These are phyloP conservation scores for Cladosporium sp. DNA, from an alignment of 2,329 filamentous ascomycete species.

Conservation along the genomic window DNA sequence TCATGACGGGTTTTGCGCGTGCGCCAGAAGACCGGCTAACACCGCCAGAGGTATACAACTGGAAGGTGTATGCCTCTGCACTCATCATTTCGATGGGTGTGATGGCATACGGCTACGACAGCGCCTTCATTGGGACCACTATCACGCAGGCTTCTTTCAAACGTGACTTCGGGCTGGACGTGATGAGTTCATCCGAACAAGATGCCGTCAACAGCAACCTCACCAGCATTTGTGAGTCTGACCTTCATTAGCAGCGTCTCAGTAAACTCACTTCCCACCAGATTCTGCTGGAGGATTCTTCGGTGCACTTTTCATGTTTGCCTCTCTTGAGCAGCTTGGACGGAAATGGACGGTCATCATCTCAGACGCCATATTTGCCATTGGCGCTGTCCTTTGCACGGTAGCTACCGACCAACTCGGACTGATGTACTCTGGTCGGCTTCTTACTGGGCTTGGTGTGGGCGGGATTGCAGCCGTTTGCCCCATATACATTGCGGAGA, in stretches of 20 bases:
- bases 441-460: conserved; percentile 30
- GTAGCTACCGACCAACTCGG: conserved; percentile 37
- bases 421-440: conserved; percentile 39
- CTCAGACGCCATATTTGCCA: conserved; percentile 40
- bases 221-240: conserved; percentile 33
- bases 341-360: conserved; percentile 47
- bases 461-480: conserved; percentile 29
- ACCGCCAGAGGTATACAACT: conserved; percentile 51
- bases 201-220: conserved; percentile 43
- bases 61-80: conserved; percentile 44
- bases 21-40: conserved; percentile 51
- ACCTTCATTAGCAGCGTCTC: neutral
- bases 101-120: conserved; percentile 47
- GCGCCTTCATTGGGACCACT: conserved; percentile 50
- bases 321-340: conserved; percentile 42
- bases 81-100: conserved; percentile 45
- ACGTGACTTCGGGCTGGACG: conserved; percentile 35
- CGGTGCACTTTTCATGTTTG: conserved; percentile 45
- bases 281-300: conserved; percentile 45
- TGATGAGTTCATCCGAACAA: conserved; percentile 31
- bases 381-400: conserved; percentile 42
- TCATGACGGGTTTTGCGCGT: conserved; percentile 36
- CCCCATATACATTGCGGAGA: conserved; percentile 32
- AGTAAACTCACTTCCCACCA: neutral
- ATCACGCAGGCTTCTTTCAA: conserved; percentile 46